phyloP scores from a whole-genome alignment of 2,329 filamentous ascomycete species.

The Claviceps citrina region DNA sequence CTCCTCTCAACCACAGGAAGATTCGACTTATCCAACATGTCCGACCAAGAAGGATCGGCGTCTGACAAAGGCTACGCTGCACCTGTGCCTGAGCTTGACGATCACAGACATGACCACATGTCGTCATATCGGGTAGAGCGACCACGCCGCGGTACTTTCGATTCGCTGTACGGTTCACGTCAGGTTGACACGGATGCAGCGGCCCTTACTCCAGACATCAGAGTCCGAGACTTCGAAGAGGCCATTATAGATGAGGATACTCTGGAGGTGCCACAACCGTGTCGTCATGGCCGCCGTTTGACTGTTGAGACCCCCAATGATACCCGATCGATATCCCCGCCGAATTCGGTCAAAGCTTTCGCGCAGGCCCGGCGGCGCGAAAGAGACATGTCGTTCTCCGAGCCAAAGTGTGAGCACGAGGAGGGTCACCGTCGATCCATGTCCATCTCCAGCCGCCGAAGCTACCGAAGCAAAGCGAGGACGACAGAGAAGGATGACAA shows the following conservation, averaged over 20 bases:
- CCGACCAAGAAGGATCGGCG: slow-evolving; percentile 45
- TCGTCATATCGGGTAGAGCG: slow-evolving; percentile 45
- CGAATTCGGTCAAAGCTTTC: slow-evolving; percentile 95
- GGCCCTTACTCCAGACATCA: slow-evolving; percentile 20
- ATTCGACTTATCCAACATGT: slow-evolving; percentile 35
- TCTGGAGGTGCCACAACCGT: slow-evolving; percentile 29
- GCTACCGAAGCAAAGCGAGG: slow-evolving; percentile 40
- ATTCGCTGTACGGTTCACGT: slow-evolving; percentile 46
- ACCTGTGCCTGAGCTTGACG: slow-evolving; percentile 68
- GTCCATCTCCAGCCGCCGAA: slow-evolving; percentile 52
- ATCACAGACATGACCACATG: slow-evolving; percentile 58
- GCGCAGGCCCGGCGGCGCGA: slow-evolving; percentile 78
- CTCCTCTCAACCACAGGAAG: not conserved
- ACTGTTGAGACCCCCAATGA: slow-evolving; percentile 41
- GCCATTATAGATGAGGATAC: slow-evolving; percentile 65
- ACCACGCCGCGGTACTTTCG: slow-evolving; percentile 56
- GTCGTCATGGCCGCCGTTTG: slow-evolving; percentile 34
- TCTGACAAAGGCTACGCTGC: slow-evolving; percentile 53
- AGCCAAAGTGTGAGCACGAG: slow-evolving; percentile 24
- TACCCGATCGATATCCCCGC: slow-evolving; percentile 64
- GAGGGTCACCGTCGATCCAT: slow-evolving; percentile 50
- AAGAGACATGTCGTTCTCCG: slow-evolving; percentile 48
- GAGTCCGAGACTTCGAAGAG: slow-evolving; percentile 71
- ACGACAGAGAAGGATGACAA: slow-evolving; percentile 47
- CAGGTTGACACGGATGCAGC: slow-evolving; percentile 26